Base-by-base conservation (phyloP, 139 green algal species). In the Nannochloris sp. region DNA sequence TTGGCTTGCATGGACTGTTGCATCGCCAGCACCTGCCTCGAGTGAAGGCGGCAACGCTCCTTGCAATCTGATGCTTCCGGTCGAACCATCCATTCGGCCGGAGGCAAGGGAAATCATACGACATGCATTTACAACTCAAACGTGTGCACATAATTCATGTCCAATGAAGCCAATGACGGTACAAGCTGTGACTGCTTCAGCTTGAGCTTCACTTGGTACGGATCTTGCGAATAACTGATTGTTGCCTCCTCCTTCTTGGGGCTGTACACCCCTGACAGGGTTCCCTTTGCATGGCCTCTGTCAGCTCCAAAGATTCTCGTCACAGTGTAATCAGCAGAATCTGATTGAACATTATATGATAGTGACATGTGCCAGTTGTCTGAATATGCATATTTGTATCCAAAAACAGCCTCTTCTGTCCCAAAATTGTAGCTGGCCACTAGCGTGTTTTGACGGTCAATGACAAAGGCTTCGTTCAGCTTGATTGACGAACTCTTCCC, bases 381-480 rank as follows among this genome's bases (percentile, higher is more conserved):
- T 25, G 18, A 19, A 53, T 19, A 53, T 53, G n/a, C 5, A 53
- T 53, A 60, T 23, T 50, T 67, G 16, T 63, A 68, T 12, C 15
- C 23, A 44, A 69, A 62, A 4, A 48, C 19, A n/a, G 55, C 51
- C 36, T 70, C 65, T 24, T 70, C 50, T 15, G 27, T 70, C 8
- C 10, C 4, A 24, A 78, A 78, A 31, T 78, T 73, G 61, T 78
- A 78, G 7, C 29, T 53, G 49, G 64, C 70, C 3, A 27, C 19
- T 14, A 78, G 36, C 46, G 68, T 72, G 36, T 68, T 78, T 27
- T 55, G 16, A 23, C 46, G 57, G 64, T 78, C 65, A 51, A 73
- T 48, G 21, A 66, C 67, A 60, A 64, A 78, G 23, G 50, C 61
- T 54, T 78, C 71, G 19, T 76, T 25, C 57, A 76, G n/a, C 4